Evolutionary conservation across 192 early-diverging fungal species (phyloP), one percentile per base, ranked within the genome.

Genomic region (Coemansia sp.): DNA sequence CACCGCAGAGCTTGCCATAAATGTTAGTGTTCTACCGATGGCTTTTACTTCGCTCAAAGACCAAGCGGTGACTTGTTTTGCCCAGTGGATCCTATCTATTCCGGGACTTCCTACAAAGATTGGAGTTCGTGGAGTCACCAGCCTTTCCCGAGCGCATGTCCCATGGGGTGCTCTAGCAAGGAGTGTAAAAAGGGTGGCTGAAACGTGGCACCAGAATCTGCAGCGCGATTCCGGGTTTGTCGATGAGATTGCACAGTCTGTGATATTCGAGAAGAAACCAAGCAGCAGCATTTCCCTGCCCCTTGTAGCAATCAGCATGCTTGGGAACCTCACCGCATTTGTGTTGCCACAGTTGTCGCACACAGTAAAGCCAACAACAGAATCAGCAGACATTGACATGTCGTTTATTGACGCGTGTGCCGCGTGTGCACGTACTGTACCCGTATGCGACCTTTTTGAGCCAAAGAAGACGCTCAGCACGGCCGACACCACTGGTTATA

Each of bases 321-420:
- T 81, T 16, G 79, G 79, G 18, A 81, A 81, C 41, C 68, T 81
- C 67, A 54, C 74, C 9, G 74, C 74, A 11, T 81, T 81, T 69
- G 57, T 81, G 9, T 56, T 68, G 13, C 79, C 79, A 12, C 74
- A 68, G 61, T 67, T 81, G 6, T 70, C 74, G 38, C 63, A 52
- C 9, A 41, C 65, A n/a, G 21, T 64, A 18, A 68, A 56, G 9
- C 9, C 58, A 41, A 41, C 49, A n/a, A 61, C 67, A 9, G 11
- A 19, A 12, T 9, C 50, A 23, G 10, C 19, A 12, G 16, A 43
- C 18, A 37, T 81, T 6, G 67, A 68, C 47, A 15, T 15, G n/a
- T 50, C 45, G 6, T 81, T 71, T 54, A 58, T 81, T 18, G 54
- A 67, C 23, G 79, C 79, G 3, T 70, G 74, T 43, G 59, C 62